Conservation (phyloP, 2,329 filamentous ascomycete genomes). For the Aspergillus quadrilineatus region DNA sequence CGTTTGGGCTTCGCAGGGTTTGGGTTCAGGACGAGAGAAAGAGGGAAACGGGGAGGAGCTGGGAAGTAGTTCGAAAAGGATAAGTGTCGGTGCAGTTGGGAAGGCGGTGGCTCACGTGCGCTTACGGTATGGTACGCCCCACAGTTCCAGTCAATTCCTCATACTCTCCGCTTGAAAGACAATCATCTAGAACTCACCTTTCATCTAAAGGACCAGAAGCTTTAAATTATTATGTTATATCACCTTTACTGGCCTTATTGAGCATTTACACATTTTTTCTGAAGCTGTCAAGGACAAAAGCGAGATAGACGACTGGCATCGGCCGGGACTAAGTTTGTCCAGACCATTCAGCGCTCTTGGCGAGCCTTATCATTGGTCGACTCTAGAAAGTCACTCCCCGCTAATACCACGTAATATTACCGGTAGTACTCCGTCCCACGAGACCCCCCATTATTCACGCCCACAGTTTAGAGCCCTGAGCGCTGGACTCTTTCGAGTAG, state of each 20-base stretch:
- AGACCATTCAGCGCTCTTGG: slow-evolving; percentile 23
- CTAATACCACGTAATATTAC: background rate
- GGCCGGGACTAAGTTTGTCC: slow-evolving; percentile 19
- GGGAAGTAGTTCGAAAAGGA: slow-evolving; percentile 34
- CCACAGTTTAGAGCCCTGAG: background rate
- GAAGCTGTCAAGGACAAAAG: too few relatives aligned
- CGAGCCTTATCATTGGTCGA: slow-evolving; percentile 19
- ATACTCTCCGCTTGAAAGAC: background rate
- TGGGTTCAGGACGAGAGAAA: slow-evolving; percentile 39
- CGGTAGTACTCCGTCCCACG: background rate
- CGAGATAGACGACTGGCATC: background rate
- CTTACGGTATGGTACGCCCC: slow-evolving; percentile 5
- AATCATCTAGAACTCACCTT: too few relatives aligned
- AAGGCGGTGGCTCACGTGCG: slow-evolving; percentile 35
- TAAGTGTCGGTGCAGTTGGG: slow-evolving; percentile 32
- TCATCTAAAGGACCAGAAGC: too few relatives aligned
- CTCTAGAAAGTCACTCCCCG: slow-evolving; percentile 1
- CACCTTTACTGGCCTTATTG: too few relatives aligned
- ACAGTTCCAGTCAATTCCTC: background rate
- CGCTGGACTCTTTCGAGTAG: too few relatives aligned
- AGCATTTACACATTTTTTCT: too few relatives aligned
- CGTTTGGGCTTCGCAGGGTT: slow-evolving; percentile 44
- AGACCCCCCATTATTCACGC: background rate
- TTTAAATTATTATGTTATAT: too few relatives aligned
- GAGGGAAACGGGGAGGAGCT: slow-evolving; percentile 24